Evolutionary conservation across 352 stramenopile genomes (phyloP), one percentile per base, ranked within the genome.

Genomic region (Pythium dissotocum): DNA sequence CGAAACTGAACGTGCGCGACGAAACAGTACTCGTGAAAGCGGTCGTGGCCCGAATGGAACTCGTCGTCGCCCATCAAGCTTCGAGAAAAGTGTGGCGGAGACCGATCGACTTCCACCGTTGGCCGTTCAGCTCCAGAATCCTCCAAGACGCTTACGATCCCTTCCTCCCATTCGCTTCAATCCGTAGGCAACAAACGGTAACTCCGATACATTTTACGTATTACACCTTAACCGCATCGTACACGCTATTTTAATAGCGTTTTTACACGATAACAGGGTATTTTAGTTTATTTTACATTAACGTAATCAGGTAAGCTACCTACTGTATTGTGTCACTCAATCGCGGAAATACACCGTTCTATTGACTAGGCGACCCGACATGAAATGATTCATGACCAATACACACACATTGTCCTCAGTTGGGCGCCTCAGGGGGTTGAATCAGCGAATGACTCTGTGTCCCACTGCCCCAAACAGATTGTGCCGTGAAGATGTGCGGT

Each of bases 381-480:
- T 52, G 44, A 52, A 10, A 52, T 52, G 44, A 52, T 10, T 52
- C 44, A 52, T 52, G 44, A 52, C 44, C 44, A 52, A 52, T 52
- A 28, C 44, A 28, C 44, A 52, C 44, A 52, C 44, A 52, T 52
- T 52, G 44, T 52, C 44, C 6, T 28, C 44, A 52, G 44, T 52
- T 52, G 14, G 44, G 44, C 44, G 14, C 44, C 18, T 52, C 44
- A 28, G 44, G 44, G 44, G 44, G 44, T 52, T 52, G 44, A 52
- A 52, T 52, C n/a, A 52, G 44, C 18, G 44, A 52, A 52, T 52
- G 44, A 18, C 44, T 52, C 44, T 52, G 26, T 52, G 44, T 52
- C 44, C 44, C 44, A 52, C 44, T 52, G 44, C 44, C 44, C 44
- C 44, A 46, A 46, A 10, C 44, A 52, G 44, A 52, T 52, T 52